Percentiles rank a stretch among this genome's conserved stretches.
Conservation (phyloP, 805 yeast species). For the Zygotorulaspora danielsina region DNA sequence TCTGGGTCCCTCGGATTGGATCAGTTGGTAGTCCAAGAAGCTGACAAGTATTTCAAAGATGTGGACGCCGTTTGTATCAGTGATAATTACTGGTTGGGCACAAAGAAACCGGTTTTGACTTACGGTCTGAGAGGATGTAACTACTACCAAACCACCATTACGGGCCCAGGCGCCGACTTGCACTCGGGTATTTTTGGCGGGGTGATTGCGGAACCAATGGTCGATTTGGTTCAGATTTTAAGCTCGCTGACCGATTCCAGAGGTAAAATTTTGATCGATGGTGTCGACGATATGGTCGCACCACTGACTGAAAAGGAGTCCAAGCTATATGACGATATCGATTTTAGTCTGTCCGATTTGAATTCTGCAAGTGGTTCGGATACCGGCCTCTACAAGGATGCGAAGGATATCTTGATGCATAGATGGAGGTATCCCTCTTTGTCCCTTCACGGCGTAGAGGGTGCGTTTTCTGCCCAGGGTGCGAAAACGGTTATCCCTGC, state of each 20-base stretch:
- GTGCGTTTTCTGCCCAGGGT: conserved; percentile 91
- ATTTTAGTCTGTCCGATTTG: conserved; percentile 77
- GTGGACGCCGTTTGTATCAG: conserved; percentile 94
- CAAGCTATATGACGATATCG: conserved; percentile 76
- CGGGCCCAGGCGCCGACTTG: conserved; percentile 95
- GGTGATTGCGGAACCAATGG: conserved; percentile 94
- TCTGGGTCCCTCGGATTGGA: conserved; percentile 93
- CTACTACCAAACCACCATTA: conserved; percentile 77
- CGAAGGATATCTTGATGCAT: conserved; percentile 88
- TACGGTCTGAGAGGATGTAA: conserved; percentile 96
- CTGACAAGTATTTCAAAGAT: conserved; percentile 71
- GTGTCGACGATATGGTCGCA: conserved; percentile 91
- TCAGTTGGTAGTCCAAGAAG: conserved; percentile 72
- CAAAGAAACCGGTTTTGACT: conserved; percentile 92
- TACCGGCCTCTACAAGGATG: conserved; percentile 70
- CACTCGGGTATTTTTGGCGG: conserved; percentile 99
- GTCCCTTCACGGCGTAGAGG: conserved; percentile 95
- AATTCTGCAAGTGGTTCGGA: conserved; percentile 85
- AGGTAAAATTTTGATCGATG: conserved; percentile 85
- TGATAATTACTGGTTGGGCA: conserved; percentile 98
- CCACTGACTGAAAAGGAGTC: conserved; percentile 81
- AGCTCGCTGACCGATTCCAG: conserved; percentile 69
- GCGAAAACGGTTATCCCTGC: conserved; percentile 99
- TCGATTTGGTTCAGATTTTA: conserved; percentile 79
- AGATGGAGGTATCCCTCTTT: conserved; percentile 99